Conservation (phyloP, 2,329 filamentous ascomycete species). For the Mollisiaceae sp. region DNA sequence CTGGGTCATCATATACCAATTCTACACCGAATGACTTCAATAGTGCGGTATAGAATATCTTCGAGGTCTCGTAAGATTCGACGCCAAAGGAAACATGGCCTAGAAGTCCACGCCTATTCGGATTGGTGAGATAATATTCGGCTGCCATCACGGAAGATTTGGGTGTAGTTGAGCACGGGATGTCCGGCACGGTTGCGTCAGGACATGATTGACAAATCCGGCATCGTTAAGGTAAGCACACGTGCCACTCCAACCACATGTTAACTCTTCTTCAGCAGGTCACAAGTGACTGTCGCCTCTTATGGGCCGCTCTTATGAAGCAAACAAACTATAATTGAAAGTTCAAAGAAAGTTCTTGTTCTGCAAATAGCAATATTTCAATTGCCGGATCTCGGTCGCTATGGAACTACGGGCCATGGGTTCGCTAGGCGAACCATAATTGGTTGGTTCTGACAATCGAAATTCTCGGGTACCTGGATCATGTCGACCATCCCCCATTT, state of each 20-base stretch:
- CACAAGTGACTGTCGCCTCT: background rate
- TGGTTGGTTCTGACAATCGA: background rate
- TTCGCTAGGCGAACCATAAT: background rate
- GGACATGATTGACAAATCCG: background rate
- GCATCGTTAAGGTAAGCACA: background rate
- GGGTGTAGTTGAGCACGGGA: background rate
- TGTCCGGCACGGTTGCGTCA: background rate
- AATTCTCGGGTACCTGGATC: too few relatives aligned
- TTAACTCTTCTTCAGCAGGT: background rate
- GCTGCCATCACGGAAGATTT: background rate
- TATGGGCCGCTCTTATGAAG: background rate
- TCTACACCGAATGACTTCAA: constrained; percentile 32
- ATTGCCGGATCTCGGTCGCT: too few relatives aligned
- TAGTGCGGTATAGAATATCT: constrained; percentile 40
- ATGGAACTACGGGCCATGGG: too few relatives aligned
- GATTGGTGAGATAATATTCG: background rate
- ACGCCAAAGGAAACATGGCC: constrained; percentile 39
- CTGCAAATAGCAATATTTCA: too few relatives aligned
- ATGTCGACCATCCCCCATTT: background rate
- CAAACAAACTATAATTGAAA: background rate
- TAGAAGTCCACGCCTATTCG: constrained; percentile 21
- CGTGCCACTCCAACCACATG: background rate
- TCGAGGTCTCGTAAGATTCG: constrained; percentile 33
- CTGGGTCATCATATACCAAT: constrained; percentile 42
- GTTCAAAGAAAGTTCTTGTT: background rate